phyloP scores from a whole-genome alignment of 257 asterid genomes.

The Paulownia fortunei region DNA sequence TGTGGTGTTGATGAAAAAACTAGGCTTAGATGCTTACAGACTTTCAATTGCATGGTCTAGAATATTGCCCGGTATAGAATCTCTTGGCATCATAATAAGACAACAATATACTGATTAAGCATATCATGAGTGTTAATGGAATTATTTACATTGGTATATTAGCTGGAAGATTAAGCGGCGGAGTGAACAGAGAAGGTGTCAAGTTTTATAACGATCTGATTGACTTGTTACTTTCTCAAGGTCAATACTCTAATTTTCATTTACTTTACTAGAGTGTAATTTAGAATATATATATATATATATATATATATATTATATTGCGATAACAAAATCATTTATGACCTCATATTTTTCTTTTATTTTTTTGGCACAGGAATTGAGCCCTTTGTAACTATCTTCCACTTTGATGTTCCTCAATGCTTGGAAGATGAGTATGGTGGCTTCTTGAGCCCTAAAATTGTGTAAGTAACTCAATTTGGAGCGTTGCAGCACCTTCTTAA shows the following conservation, averaged over 20 bases:
- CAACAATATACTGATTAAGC: no score
- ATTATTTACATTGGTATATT: no score
- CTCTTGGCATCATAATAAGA: no score
- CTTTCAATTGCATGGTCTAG: slow-evolving; percentile 49
- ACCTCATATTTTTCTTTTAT: background rate
- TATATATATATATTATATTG: background rate
- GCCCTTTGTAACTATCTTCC: slow-evolving; percentile 55
- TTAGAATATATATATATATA: background rate
- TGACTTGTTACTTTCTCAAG: slow-evolving; percentile 31
- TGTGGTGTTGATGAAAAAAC: slow-evolving; percentile 29
- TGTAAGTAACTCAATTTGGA: no score
- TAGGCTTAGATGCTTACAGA: slow-evolving; percentile 33
- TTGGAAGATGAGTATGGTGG: slow-evolving; percentile 52
- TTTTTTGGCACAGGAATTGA: slow-evolving; percentile 41
- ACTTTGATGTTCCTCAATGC: slow-evolving; percentile 51
- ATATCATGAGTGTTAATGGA: no score
- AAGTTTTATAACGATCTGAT: slow-evolving; percentile 44
- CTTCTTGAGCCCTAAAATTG: no score
- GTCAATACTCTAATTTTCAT: background rate
- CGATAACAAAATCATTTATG: no score
- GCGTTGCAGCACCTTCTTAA: no score
- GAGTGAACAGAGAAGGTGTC: slow-evolving; percentile 43
- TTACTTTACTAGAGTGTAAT: background rate
- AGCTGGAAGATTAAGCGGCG: slow-evolving; percentile 41
- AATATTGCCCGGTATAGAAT: slow-evolving; percentile 38